Evolutionary conservation across 371 early-diverging fungal genomes (phyloP), one percentile per base, ranked within the genome.

Genomic region (Rhizomucor miehei): DNA sequence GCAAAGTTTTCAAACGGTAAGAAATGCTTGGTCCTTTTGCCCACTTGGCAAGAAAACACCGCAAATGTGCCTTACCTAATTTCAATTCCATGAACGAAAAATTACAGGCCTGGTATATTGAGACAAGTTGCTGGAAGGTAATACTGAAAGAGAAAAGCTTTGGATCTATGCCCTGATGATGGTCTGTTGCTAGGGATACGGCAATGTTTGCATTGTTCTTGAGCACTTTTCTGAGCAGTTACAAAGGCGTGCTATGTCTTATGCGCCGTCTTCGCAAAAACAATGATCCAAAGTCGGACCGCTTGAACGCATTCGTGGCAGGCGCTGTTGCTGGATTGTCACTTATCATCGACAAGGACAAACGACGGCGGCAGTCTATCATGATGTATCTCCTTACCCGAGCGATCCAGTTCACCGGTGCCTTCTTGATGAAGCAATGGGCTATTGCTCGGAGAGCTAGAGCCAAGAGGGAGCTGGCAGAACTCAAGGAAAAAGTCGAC

Each of bases 381-480:
- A 85, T 89, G 49, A 70, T 92, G 37, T 93, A 92, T 57, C 63
- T 92, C 20, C 73, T 86, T 21, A 90, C 94, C 4, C 80, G 94
- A 44, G 84, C 86, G 0, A 50, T 85, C 24, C 91, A 92, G 54
- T 90, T 90, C 52, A 82, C 71, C n/a, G 73, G 79, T 3, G 78
- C 84, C 24, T 86, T 85, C 78, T 47, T 79, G 11, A 83, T 89
- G 80, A 80, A 83, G 45, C 75, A 76, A 39, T 87, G 84, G 86
- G 73, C 76, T 1, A 60, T 63, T 10, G 63, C 69, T 35, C 67
- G 86, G 12, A 56, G 66, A 16, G 51, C 63, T 35, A 65, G 64
- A 21, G 51, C 44, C 21, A 51, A 52, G 1, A 23, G 53, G n/a
- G 62, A 52, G 24, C 53, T 54, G 11, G 37, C 36, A 19, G 20